Conservation (phyloP, 805 yeast genomes). For the Wickerhamomyces subpelliculosus region DNA sequence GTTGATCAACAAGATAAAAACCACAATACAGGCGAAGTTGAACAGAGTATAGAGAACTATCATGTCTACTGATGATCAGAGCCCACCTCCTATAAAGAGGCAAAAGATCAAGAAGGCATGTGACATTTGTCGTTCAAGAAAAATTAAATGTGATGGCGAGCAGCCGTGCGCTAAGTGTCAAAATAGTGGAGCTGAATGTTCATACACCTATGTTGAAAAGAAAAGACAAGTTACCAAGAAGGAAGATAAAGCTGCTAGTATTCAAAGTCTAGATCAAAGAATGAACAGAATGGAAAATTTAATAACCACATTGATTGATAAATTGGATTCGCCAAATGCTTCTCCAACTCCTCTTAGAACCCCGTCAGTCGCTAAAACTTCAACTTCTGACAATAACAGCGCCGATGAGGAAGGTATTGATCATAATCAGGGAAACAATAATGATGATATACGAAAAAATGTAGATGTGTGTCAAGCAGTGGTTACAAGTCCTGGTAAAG, state of each 20-base stretch:
- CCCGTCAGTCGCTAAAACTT: too few relatives aligned
- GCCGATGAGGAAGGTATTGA: too few relatives aligned
- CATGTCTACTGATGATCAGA: not conserved
- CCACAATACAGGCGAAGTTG: too few relatives aligned
- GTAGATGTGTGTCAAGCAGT: too few relatives aligned
- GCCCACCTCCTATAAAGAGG: not conserved
- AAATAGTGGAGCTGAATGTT: slow-evolving; percentile 61
- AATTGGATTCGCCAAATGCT: slow-evolving; percentile 13
- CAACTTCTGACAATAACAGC: too few relatives aligned
- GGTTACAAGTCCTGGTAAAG: too few relatives aligned
- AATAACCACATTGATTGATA: slow-evolving; percentile 21
- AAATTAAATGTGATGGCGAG: slow-evolving; percentile 76
- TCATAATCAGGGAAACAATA: too few relatives aligned
- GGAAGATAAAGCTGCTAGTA: slow-evolving; percentile 1
- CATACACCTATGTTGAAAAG: slow-evolving; percentile 67
- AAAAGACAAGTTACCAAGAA: slow-evolving; percentile 18
- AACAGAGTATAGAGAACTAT: too few relatives aligned
- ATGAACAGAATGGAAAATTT: slow-evolving; percentile 28
- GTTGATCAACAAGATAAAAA: too few relatives aligned
- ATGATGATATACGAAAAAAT: too few relatives aligned
- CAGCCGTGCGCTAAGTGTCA: slow-evolving; percentile 80
- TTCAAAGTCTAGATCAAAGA: slow-evolving; percentile 20
- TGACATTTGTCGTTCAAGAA: slow-evolving; percentile 53
- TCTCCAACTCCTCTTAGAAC: too few relatives aligned
- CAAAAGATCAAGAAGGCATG: slow-evolving; percentile 30